Percentiles rank a stretch among this genome's conserved stretches.
phyloP scores from a whole-genome alignment of 2,329 filamentous ascomycete species.

The Talaromyces sp. region DNA sequence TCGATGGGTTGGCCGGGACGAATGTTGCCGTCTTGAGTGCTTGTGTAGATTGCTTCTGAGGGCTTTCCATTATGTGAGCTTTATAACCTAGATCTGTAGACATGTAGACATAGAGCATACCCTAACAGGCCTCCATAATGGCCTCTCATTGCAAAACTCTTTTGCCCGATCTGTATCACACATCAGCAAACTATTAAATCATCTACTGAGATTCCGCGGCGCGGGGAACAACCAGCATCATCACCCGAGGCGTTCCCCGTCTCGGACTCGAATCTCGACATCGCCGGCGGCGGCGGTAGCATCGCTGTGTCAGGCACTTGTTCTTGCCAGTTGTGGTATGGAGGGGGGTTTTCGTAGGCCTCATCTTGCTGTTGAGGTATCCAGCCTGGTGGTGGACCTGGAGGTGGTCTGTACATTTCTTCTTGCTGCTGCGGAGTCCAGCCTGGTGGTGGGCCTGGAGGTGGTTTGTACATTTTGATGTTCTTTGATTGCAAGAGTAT shows the following conservation, averaged over 20 bases:
- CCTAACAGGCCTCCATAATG: conserved; percentile 49
- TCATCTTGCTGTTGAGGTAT: neutral
- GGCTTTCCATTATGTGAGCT: conserved; percentile 27
- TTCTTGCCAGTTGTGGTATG: conserved; percentile 61
- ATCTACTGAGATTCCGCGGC: neutral
- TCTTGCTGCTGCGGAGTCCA: neutral
- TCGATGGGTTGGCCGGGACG: conserved; percentile 40
- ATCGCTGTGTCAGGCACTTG: conserved; percentile 57
- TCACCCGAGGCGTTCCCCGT: conserved; percentile 56
- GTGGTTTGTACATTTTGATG: conserved; percentile 14
- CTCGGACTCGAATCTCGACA: conserved; percentile 53
- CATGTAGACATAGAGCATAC: neutral
- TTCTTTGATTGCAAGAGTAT: neutral
- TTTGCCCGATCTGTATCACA: conserved; percentile 52
- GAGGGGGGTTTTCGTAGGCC: conserved; percentile 42
- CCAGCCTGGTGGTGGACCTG: conserved; percentile 12
- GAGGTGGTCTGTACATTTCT: conserved; percentile 6
- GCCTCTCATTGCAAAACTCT: conserved; percentile 52
- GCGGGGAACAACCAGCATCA: conserved; percentile 30
- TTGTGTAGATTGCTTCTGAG: conserved; percentile 41
- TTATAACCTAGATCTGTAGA: neutral
- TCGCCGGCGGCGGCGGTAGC: conserved; percentile 59
- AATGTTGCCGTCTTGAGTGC: conserved; percentile 45
- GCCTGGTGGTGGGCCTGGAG: conserved; percentile 12
- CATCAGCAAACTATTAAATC: neutral